Base-by-base conservation (phyloP, 306 rosid genomes). In the Trichosanthes cucumerina region DNA sequence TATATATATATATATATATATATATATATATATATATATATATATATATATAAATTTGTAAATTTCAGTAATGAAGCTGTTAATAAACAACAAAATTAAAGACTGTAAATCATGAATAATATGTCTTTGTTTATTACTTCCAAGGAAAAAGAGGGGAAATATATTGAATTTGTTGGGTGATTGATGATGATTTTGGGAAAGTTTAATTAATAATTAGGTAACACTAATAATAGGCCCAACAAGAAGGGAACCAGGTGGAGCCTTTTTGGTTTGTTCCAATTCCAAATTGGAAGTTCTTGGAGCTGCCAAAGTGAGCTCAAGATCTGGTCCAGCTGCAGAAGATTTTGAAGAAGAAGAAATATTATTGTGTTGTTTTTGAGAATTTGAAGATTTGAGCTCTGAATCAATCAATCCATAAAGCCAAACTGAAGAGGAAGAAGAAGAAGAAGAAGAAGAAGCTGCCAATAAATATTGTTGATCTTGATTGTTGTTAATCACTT, bases 241-340 rank as follows among this genome's bases (percentile, higher is more conserved):
- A 65, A 83, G 82, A 74, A 88, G 84, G 39, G 86, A 65, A 44
- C 79, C 80, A 6, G 86, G 62, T 1, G 57, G 47, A 24, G 94
- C 53, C 33, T 90, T 49, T 68, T 85, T 79, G 15, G 69, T 86
- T 82, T 88, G 87, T 77, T 88, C 88, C 81, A 81, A 50, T 71
- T 88, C 88, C 82, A 82, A 52, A 69, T 69, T 47, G 23, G 78
- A 52, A 74, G 39, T 52, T 59, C 39, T 83, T 16, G 88, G 87
- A 6, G 82, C 86, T 1, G 96, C 94, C 64, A 94, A 96, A 56
- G 89, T 92, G 65, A 94, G 96, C 69, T 92, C 93, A 78, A 92
- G 85, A 85, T 92, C 85, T 24, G 76, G 76, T 4, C 11, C n/a
- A 41, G 5, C 36, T 41, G 75, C 12, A 19, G 68, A 60, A 85